Base-by-base conservation (phyloP, 2,329 filamentous ascomycete genomes). In the Ophiosphaerella narmari region DNA sequence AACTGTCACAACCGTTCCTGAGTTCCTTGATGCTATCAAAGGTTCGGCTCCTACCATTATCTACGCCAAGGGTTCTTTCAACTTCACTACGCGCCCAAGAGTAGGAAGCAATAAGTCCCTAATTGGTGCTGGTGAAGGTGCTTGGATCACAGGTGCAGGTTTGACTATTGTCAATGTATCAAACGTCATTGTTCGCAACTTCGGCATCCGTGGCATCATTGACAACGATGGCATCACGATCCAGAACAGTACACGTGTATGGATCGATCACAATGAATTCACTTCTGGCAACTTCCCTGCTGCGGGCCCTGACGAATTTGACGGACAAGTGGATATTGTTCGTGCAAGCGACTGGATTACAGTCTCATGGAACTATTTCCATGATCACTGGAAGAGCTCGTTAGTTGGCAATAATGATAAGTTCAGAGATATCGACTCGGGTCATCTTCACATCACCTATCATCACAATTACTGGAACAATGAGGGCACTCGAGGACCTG, bases 261-360 rank as follows among this genome's bases (percentile, higher is more conserved):
- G 86, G 86, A 77, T 89, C 44, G 86, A 89, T 70, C 86, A 88
- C 75, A 80, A 80, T 65, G 86, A 89, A 54, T 78, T 89, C 26
- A 83, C 80, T 3, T 84, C 82, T 26, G 80, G 86, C 67, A 75
- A 82, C 59, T 65, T 62, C 34, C 54, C 59, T 23, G 82, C 78
- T 73, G 85, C 63, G 11, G 88, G 88, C 72, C 84, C 88, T 70
- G 86, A 71, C 41, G 53, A 81, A 71, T 88, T 85, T 59, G 86
- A 89, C 50, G 86, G 86, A 21, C 80, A 88, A 9, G 73, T 84
- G 38, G 86, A 89, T 60, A 77, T 84, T 48, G 84, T 81, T 40
- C 84, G 87, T 66, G 86, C 77, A 40, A 76, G 81, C 12, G 84
- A 88, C 71, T 88, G 77, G 68, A 72, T 87, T 42, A 87, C 80